Evolutionary conservation across 768 basidiomycete genomes (phyloP).

Genomic region (Collybia sp.): DNA sequence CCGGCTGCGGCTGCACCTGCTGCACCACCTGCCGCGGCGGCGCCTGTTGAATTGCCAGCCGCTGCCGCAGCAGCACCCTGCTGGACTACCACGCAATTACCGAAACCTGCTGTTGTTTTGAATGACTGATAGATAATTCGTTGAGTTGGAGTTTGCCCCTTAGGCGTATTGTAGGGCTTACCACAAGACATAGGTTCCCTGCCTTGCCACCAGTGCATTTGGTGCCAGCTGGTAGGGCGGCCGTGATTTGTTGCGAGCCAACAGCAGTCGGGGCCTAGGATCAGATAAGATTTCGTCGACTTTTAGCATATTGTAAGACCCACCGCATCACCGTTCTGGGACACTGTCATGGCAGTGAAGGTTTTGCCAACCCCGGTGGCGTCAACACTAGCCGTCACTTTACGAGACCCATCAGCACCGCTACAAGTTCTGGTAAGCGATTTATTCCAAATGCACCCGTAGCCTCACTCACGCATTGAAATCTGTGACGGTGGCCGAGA

Average conservation of each 20-base stretch:
- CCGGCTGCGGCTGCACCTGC: conserved; percentile 12
- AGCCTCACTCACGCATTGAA: conserved; percentile 40
- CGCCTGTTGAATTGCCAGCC: conserved; percentile 7
- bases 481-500: conserved; percentile 34
- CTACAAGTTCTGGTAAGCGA: conserved; percentile 16
- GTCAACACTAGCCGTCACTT: conserved; percentile 42
- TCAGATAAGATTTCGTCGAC: background rate
- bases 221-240: conserved; percentile 41
- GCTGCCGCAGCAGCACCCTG: conserved; percentile 19
- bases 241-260: conserved; percentile 35
- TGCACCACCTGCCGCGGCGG: conserved; percentile 7
- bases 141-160: background rate
- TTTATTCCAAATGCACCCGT: conserved; percentile 1
- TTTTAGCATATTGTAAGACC: conserved; percentile 9
- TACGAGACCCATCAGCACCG: conserved; percentile 42
- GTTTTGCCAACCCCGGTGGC: conserved; percentile 35
- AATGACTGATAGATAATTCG: conserved; percentile 27
- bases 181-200: conserved; percentile 43
- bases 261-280: conserved; percentile 30
- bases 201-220: conserved; percentile 44
- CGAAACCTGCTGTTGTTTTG: conserved; percentile 44
- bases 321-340: conserved; percentile 45
- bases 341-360: conserved; percentile 31
- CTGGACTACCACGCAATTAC: conserved; percentile 50
- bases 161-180: conserved; percentile 15